Evolutionary conservation across 176 grass and related monocot species (phyloP).

Genomic region (Urochloa ruziziensis): DNA sequence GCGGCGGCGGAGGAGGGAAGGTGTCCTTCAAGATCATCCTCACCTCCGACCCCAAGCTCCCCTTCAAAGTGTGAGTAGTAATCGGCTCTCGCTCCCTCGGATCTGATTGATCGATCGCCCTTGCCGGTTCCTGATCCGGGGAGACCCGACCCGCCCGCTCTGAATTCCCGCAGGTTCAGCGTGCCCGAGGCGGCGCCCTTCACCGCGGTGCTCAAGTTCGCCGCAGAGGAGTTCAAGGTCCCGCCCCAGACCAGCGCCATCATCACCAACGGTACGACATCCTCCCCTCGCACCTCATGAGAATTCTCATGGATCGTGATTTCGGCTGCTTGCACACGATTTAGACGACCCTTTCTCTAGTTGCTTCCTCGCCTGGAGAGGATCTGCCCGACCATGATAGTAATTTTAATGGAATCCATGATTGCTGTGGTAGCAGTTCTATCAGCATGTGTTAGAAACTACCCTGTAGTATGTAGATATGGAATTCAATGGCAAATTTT

Average conservation of each 20-base stretch:
- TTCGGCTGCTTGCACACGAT: neutral
- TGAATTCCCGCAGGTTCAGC: slow-evolving; percentile 75
- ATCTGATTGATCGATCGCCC: neutral
- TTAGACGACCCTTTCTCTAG: neutral
- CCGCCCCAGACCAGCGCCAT: slow-evolving; percentile 98
- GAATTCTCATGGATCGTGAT: neutral
- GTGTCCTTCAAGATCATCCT: slow-evolving; percentile 96
- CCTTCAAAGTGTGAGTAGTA: slow-evolving; percentile 97
- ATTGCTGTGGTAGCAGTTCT: neutral
- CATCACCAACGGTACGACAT: slow-evolving; percentile 81
- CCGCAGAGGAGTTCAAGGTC: slow-evolving; percentile 98
- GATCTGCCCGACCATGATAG: no score
- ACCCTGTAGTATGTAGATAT: neutral
- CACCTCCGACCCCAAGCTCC: slow-evolving; percentile 99
- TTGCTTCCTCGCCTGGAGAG: no score
- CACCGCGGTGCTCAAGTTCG: slow-evolving; percentile 95
- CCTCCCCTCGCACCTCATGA: neutral
- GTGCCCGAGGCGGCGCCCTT: slow-evolving; percentile 96
- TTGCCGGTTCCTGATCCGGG: neutral
- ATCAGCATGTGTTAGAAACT: neutral
- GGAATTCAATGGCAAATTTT: neutral
- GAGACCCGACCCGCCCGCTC: neutral
- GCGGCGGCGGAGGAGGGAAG: slow-evolving; percentile 67
- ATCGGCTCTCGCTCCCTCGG: neutral
- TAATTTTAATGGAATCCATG: no score